Conservation (phyloP, 2,329 filamentous ascomycete species). For the Neophaeococcomyces aloes region DNA sequence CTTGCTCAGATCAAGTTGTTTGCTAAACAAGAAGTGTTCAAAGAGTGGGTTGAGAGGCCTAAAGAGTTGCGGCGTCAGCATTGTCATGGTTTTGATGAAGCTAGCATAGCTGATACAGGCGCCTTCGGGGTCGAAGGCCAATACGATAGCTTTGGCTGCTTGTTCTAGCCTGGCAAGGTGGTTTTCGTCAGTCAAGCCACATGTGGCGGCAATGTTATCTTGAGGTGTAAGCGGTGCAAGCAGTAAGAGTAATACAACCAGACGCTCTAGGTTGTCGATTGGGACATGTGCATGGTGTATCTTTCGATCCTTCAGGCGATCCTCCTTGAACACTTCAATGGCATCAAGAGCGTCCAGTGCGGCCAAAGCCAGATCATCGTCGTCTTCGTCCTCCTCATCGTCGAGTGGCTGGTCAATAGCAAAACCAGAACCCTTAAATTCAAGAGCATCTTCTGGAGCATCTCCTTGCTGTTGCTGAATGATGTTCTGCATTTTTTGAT, state of each 20-base stretch:
- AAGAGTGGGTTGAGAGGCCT: constrained; percentile 48
- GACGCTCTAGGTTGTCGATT: constrained; percentile 43
- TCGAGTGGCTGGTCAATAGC: constrained; percentile 43
- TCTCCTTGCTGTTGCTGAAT: constrained; percentile 20
- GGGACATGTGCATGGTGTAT: constrained; percentile 49
- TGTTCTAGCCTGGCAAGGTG: constrained; percentile 35
- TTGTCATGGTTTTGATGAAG: constrained; percentile 41
- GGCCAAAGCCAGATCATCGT: constrained; percentile 44
- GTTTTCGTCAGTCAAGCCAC: constrained; percentile 34
- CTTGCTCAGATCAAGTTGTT: constrained; percentile 45
- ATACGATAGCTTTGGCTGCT: constrained; percentile 42
- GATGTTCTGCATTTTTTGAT: constrained; percentile 22
- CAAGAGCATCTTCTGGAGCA: constrained; percentile 14
- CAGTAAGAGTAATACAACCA: constrained; percentile 45
- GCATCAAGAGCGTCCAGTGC: constrained; percentile 49
- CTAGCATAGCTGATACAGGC: constrained; percentile 40
- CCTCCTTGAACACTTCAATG: constrained; percentile 48
- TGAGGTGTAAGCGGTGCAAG: constrained; percentile 44
- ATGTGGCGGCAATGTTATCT: constrained; percentile 41
- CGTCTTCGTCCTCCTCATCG: constrained; percentile 37
- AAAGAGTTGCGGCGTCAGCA: constrained; percentile 44
- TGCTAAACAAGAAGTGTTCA: constrained; percentile 50
- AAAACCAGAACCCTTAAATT: constrained; percentile 32
- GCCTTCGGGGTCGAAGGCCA: constrained; percentile 40
- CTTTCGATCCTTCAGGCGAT: constrained; percentile 39